phyloP scores from a whole-genome alignment of 129 eudicot species.

The Flaveria linearis region DNA sequence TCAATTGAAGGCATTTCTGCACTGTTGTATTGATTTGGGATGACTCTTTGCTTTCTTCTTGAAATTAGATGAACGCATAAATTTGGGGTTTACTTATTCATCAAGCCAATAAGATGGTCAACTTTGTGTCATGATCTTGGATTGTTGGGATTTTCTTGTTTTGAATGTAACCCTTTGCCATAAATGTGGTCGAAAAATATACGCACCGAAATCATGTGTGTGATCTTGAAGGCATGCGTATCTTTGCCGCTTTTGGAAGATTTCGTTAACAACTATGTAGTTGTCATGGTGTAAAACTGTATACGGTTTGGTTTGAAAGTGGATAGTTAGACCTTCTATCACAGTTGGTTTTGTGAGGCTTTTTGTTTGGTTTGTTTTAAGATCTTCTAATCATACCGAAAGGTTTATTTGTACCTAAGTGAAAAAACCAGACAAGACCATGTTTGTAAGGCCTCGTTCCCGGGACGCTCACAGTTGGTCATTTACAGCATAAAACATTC shows the following conservation, averaged over 20 bases:
- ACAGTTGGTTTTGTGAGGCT: no score
- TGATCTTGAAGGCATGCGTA: not conserved
- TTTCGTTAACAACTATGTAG: constrained; percentile 23
- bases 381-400: no score
- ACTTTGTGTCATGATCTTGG: constrained; percentile 7
- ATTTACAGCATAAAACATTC: no score
- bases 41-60: not conserved
- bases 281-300: not conserved
- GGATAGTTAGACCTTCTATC: no score
- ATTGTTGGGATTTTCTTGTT: not conserved
- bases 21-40: not conserved
- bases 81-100: not conserved
- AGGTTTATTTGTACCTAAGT: no score
- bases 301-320: no score
- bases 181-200: not conserved
- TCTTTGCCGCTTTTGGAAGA: not conserved
- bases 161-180: constrained; percentile 1
- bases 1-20: constrained; percentile 47
- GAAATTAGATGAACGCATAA: constrained; percentile 13
- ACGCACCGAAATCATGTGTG: not conserved
- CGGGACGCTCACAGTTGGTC: no score
- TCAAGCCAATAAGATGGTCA: constrained; percentile 22
- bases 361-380: no score
- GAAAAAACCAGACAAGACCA: no score
- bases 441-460: no score